Evolutionary conservation across 768 basidiomycete genomes (phyloP).

Genomic region (Leucocoprinus birnbaumii): DNA sequence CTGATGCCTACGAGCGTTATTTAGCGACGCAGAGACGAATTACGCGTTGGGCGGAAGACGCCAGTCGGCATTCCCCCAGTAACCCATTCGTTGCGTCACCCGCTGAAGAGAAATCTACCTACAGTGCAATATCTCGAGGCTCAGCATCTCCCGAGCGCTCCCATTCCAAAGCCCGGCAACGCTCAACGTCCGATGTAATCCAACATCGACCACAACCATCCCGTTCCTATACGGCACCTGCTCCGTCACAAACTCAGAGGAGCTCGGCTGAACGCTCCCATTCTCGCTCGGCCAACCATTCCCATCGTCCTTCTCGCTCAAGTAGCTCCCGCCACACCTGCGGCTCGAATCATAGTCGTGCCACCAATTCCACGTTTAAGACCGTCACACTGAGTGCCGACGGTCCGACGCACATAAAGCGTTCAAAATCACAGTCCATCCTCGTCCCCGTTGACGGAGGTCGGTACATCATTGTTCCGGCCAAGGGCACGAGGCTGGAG

Average conservation of each 20-base stretch:
- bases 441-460: constrained; percentile 4
- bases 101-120: neutral
- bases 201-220: neutral
- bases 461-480: constrained; percentile 5
- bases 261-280: neutral
- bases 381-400: neutral
- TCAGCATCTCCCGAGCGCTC: neutral
- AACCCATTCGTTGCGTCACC: constrained; percentile 12
- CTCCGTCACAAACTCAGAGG: neutral
- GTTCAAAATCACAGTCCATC: neutral
- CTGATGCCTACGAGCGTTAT: constrained; percentile 13
- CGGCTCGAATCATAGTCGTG: neutral
- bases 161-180: neutral
- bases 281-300: constrained; percentile 1
- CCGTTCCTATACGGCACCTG: neutral
- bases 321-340: constrained; percentile 1
- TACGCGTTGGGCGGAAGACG: constrained; percentile 13
- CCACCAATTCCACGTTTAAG: neutral
- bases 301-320: constrained; percentile 2
- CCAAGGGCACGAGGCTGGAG: constrained; percentile 9
- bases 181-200: neutral
- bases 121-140: neutral
- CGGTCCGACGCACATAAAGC: neutral
- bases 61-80: constrained; percentile 2
- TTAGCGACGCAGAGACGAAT: constrained; percentile 13